A percentile compares a stretch with the other conserved stretches of the same genome.
These are phyloP conservation scores for Apiotrichum domesticum DNA, from an alignment of 1,284 basidiomycete species.

Conservation along the genomic window DNA sequence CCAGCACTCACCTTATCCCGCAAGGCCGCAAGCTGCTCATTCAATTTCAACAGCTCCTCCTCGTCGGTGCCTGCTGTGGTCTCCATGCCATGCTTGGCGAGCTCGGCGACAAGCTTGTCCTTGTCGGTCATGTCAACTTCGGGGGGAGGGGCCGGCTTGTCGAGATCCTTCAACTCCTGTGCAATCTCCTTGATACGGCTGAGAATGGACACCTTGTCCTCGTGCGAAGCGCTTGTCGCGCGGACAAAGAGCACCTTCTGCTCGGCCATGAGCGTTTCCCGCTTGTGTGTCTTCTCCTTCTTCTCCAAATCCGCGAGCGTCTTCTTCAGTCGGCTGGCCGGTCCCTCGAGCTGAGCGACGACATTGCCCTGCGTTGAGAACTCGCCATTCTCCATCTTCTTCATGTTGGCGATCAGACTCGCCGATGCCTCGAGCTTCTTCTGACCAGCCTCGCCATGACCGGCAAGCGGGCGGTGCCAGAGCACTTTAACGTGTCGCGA, in stretches of 20 bases:
- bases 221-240: conserved; percentile 51
- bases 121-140: conserved; percentile 40
- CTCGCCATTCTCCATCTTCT: conserved; percentile 32
- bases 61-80: conserved; percentile 50
- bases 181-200: conserved; percentile 67
- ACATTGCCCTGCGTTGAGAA: conserved; percentile 22
- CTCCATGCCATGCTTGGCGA: conserved; percentile 63
- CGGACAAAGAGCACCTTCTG: conserved; percentile 80
- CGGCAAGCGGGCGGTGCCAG: conserved; percentile 86
- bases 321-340: conserved; percentile 29
- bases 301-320: conserved; percentile 43
- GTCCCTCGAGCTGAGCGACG: conserved; percentile 29
- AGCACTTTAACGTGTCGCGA: conserved; percentile 92
- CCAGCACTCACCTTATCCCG: conserved; percentile 54
- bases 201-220: conserved; percentile 77
- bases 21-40: conserved; percentile 34
- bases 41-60: conserved; percentile 36
- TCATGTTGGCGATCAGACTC: conserved; percentile 60
- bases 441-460: conserved; percentile 68
- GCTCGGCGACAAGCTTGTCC: conserved; percentile 46
- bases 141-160: conserved; percentile 38
- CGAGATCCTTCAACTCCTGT: conserved; percentile 64
- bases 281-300: conserved; percentile 61
- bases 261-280: conserved; percentile 80
- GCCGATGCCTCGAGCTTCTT: conserved; percentile 72